Conservation (phyloP, 495 filamentous ascomycete genomes). For the Cryomyces minteri region DNA sequence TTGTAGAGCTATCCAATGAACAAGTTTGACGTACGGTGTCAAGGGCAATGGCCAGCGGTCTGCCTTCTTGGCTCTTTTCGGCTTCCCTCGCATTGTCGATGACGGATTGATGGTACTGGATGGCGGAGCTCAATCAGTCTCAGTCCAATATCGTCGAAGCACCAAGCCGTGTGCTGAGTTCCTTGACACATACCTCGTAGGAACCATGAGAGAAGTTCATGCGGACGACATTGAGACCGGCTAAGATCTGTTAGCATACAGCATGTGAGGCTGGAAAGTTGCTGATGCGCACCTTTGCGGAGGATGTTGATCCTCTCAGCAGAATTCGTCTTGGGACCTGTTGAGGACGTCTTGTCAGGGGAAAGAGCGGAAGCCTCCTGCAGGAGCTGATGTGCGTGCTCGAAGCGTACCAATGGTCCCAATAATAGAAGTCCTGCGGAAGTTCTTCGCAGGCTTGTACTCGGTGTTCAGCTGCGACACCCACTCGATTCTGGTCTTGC, state of each 20-base stretch:
- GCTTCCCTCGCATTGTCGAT: slow-evolving; percentile 86
- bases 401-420: slow-evolving; percentile 69
- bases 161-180: no score
- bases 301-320: slow-evolving; percentile 89
- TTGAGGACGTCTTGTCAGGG: neutral
- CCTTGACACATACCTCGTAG: slow-evolving; percentile 44
- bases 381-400: neutral
- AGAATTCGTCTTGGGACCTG: slow-evolving; percentile 94
- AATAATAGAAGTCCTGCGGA: slow-evolving; percentile 94
- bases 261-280: neutral
- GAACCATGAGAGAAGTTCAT: slow-evolving; percentile 99
- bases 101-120: slow-evolving; percentile 76
- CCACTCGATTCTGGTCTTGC: slow-evolving; percentile 81
- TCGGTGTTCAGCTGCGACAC: slow-evolving; percentile 66
- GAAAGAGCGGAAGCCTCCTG: neutral
- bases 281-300: slow-evolving; percentile 36
- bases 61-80: slow-evolving; percentile 52
- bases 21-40: slow-evolving; percentile 52
- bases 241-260: slow-evolving; percentile 22
- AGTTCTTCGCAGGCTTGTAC: slow-evolving; percentile 63
- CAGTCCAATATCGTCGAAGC: no score
- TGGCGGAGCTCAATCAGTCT: neutral
- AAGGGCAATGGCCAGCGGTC: slow-evolving; percentile 88
- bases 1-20: neutral
- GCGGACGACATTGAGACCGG: slow-evolving; percentile 90